phyloP scores from a whole-genome alignment of 202 grass and related monocot species.

The Saccharum hybrid region DNA sequence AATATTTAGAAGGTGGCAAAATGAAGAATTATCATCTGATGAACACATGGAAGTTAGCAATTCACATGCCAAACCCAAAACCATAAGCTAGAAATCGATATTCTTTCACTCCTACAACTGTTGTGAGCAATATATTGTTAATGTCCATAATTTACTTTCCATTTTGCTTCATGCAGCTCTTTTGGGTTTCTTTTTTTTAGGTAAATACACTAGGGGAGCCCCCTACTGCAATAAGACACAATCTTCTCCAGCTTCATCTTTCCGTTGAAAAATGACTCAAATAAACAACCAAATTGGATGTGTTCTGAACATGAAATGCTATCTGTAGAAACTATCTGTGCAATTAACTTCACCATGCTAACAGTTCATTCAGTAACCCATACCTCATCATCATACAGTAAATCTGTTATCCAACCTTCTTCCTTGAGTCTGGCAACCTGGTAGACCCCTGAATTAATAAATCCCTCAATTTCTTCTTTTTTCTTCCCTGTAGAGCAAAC shows the following conservation, averaged over 20 bases:
- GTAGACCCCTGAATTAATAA: conserved; percentile 95
- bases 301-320: conserved; percentile 13
- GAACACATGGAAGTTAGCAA: neutral
- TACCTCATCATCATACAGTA: conserved; percentile 98
- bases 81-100: neutral
- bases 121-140: neutral
- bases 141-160: neutral
- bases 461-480: conserved; percentile 78
- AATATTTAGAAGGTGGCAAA: neutral
- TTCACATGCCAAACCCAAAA: neutral
- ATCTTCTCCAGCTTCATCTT: neutral
- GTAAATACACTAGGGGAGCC: neutral
- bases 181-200: neutral
- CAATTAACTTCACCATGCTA: conserved; percentile 25
- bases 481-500: conserved; percentile 78
- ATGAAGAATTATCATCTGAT: neutral
- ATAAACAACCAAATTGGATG: neutral
- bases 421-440: conserved; percentile 87
- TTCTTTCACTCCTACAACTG: neutral
- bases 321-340: conserved; percentile 26
- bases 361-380: conserved; percentile 36
- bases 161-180: neutral
- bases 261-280: neutral
- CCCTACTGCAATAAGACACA: neutral
- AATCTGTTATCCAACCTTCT: conserved; percentile 95